Conservation (phyloP, 495 filamentous ascomycete species). For the Aspergillus wentii region DNA sequence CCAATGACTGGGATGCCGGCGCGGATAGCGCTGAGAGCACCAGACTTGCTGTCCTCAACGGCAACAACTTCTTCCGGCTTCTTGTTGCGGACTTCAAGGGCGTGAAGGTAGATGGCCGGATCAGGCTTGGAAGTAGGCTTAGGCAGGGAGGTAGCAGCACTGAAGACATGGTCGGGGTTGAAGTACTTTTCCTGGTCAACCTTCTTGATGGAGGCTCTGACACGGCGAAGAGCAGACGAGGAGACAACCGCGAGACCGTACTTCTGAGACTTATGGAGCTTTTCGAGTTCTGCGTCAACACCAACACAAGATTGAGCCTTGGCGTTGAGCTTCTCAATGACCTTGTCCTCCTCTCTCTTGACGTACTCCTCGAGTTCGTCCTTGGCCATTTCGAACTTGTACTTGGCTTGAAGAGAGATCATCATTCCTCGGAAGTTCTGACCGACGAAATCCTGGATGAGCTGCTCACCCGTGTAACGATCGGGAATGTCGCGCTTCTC, state of each 20-base stretch:
- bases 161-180: conserved; percentile 67
- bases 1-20: conserved; percentile 81
- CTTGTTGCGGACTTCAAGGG: conserved; percentile 70
- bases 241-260: conserved; percentile 82
- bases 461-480: conserved; percentile 73
- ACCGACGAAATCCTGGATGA: conserved; percentile 87
- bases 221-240: conserved; percentile 72
- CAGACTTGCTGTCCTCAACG: conserved; percentile 87
- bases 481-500: conserved; percentile 56
- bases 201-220: conserved; percentile 76
- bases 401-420: conserved; percentile 67
- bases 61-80: conserved; percentile 73
- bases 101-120: conserved; percentile 85
- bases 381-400: conserved; percentile 60
- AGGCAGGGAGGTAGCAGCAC: conserved; percentile 72
- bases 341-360: conserved; percentile 71
- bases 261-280: conserved; percentile 54
- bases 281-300: conserved; percentile 61
- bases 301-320: conserved; percentile 74
- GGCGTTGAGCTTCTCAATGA: conserved; percentile 71
- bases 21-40: conserved; percentile 71
- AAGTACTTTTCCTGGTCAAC: conserved; percentile 79
- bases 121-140: conserved; percentile 87
- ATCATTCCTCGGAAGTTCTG: conserved; percentile 97
- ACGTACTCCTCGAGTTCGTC: conserved; percentile 76